Evolutionary conservation across 371 early-diverging fungal genomes (phyloP), one percentile per base, ranked within the genome.

Genomic region (Ecytonucleospora hepatopenaei): DNA sequence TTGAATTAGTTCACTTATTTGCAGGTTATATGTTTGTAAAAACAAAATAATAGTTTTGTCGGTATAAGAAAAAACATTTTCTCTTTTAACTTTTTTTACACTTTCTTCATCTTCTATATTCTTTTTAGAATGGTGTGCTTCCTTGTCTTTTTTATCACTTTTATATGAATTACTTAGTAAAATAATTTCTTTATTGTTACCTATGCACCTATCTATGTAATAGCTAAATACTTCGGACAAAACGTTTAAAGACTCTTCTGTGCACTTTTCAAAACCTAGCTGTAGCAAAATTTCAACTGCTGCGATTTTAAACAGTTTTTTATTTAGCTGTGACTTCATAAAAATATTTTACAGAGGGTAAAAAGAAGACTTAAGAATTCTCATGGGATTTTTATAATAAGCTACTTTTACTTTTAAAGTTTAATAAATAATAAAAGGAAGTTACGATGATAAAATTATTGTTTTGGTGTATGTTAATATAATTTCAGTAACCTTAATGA

Each of bases 251-350:
- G 73, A 53, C 26, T 72, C 61, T 47, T 69, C 70, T 12, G 71
- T 62, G 21, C 54, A 55, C 49, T 49, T 68, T n/a, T 76, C 76
- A 65, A 76, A 76, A 28, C 76, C 76, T 23, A 57, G 24, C 54
- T 76, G 76, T 24, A 70, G 23, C 23, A 74, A 47, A 19, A 73
- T 48, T 56, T 76, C 73, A 0, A 62, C 60, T 19, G 61, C 46
- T 1, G 63, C 59, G 15, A 72, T 49, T 40, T 59, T 67, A 32
- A 72, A 26, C 24, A 76, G 63, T 55, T 76, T 69, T 17, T 35
- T 54, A 46, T 65, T 63, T 31, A 71, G 28, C 56, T 69, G 56
- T 34, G 71, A 62, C 30, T 71, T 75, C 75, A 75, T 74, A 40
- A 40, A 17, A 40, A 12, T 40, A 17, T 5, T 5, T 40, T 5